Base-by-base conservation (phyloP, 106 monocot species). In the Apostasia shenzhenica region DNA sequence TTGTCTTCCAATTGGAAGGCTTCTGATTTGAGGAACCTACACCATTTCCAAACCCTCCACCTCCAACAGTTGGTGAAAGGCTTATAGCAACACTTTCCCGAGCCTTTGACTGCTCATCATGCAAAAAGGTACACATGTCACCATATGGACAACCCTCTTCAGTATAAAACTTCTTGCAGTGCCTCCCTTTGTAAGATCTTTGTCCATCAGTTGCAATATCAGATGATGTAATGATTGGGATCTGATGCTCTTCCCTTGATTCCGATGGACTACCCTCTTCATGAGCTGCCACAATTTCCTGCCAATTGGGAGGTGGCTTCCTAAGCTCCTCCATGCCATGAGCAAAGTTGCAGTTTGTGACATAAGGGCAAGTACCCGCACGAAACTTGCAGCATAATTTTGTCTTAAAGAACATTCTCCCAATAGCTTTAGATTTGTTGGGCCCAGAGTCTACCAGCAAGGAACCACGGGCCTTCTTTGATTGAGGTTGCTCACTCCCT, bases 401-500 rank as follows among this genome's bases (percentile, higher is more conserved):
- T 3, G 99, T 99, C 76, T 99, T 99, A 74, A 99, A 99, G 83
- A 93, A 99, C 93, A 99, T 99, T 69, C 85, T 90, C 13, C 97
- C 97, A 8, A 90, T 78, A 41, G 84, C 86, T 13, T 81, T 86
- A 5, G 97, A 86, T 53, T 81, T 85, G 71, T 77, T 77, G 1
- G 74, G 76, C 8, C 67, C 68, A 0, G 67, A 67, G 10, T 81
- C 83, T 41, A 51, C 79, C 45, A 67, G 76, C 38, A 54, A 67
- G 63, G 55, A 58, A 12, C 56, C 57, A 42, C 91, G 83, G 5
- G 81, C 1, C 69, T 88, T 88, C 73, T 86, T 91, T 75, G 48
- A 72, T 1, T 89, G 89, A 3, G 89, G 85, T 57, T 89, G 89
- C 71, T 94, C 93, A 41, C 90, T 80, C 38, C 86, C 81, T 0